These are phyloP conservation scores for Durotheca rogersii DNA, from an alignment of 495 filamentous ascomycete species.

Conservation along the genomic window DNA sequence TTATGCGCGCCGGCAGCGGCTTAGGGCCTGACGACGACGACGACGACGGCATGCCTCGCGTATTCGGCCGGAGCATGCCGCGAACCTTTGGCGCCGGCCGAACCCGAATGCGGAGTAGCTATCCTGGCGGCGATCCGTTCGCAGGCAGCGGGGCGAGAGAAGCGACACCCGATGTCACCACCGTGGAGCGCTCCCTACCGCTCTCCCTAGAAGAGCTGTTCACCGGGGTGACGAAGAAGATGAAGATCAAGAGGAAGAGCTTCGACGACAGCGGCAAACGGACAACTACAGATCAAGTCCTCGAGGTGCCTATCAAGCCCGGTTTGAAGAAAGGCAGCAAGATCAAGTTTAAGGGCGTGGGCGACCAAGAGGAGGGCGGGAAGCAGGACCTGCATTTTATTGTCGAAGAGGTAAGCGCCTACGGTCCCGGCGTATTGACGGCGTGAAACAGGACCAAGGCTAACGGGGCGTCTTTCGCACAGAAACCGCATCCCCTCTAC, in stretches of 20 bases:
- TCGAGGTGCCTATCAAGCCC: constrained; percentile 92
- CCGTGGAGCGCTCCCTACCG: constrained; percentile 79
- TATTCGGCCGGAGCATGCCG: constrained; percentile 37
- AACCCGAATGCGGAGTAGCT: constrained; percentile 41
- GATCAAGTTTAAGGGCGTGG: constrained; percentile 94
- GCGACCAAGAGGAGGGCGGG: constrained; percentile 96
- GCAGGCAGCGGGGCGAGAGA: constrained; percentile 47
- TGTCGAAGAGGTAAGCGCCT: constrained; percentile 78
- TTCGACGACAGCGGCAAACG: constrained; percentile 84
- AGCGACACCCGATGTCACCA: constrained; percentile 80
- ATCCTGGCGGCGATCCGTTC: constrained; percentile 43
- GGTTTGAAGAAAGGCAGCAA: constrained; percentile 94
- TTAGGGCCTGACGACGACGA: constrained; percentile 42
- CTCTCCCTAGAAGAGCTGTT: constrained; percentile 86
- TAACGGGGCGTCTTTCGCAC: constrained; percentile 20
- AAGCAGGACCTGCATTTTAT: constrained; percentile 95
- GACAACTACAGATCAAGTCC: constrained; percentile 79
- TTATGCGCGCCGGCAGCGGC: constrained; percentile 62
- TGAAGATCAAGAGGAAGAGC: constrained; percentile 94
- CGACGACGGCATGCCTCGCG: constrained; percentile 31
- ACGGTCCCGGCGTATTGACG: background rate
- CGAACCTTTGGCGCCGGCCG: constrained; percentile 41
- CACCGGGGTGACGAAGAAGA: constrained; percentile 84
- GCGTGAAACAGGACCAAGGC: constrained; percentile 2
- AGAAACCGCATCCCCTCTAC: constrained; percentile 85